Conservation (phyloP, 139 green algal species). For the Mesostigma viride region DNA sequence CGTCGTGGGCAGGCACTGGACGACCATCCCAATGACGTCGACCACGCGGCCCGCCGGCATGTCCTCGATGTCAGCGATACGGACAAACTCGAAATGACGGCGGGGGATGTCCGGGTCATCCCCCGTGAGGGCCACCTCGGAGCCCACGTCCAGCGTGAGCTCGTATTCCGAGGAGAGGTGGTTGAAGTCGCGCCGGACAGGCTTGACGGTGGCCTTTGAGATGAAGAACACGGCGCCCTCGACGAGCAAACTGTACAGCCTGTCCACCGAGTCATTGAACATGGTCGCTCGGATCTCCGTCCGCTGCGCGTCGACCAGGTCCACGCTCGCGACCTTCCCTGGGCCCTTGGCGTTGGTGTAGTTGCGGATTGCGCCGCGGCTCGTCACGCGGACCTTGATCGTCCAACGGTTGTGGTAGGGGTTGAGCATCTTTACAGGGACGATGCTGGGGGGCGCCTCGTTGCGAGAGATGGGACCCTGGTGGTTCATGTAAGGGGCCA, state of each 20-base stretch:
- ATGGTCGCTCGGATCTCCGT: conserved; percentile 59
- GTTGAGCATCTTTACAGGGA: conserved; percentile 79
- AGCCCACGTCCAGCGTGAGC: conserved; percentile 66
- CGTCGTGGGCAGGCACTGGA: conserved; percentile 38
- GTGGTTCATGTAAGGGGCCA: conserved; percentile 23
- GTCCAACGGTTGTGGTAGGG: conserved; percentile 88
- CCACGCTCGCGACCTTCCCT: conserved; percentile 79
- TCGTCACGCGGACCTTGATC: conserved; percentile 68
- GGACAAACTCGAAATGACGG: conserved; percentile 19
- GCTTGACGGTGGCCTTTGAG: conserved; percentile 64
- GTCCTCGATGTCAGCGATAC: conserved; percentile 63
- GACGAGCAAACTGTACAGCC: conserved; percentile 31
- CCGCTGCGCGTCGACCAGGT: conserved; percentile 57
- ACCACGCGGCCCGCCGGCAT: conserved; percentile 47
- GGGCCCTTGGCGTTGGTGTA: conserved; percentile 62
- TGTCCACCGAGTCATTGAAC: conserved; percentile 58
- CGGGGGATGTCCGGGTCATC: conserved; percentile 20
- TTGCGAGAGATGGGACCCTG: conserved; percentile 36
- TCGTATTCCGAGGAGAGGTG: conserved; percentile 76
- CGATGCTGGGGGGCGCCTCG: conserved; percentile 48
- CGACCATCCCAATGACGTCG: conserved; percentile 83
- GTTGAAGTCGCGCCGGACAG: conserved; percentile 55
- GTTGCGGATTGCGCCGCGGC: conserved; percentile 53
- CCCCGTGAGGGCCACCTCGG: conserved; percentile 27
- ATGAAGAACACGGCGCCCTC: conserved; percentile 67